Evolutionary conservation across 345 rosid species (phyloP).

Genomic region (Populus deltoides): DNA sequence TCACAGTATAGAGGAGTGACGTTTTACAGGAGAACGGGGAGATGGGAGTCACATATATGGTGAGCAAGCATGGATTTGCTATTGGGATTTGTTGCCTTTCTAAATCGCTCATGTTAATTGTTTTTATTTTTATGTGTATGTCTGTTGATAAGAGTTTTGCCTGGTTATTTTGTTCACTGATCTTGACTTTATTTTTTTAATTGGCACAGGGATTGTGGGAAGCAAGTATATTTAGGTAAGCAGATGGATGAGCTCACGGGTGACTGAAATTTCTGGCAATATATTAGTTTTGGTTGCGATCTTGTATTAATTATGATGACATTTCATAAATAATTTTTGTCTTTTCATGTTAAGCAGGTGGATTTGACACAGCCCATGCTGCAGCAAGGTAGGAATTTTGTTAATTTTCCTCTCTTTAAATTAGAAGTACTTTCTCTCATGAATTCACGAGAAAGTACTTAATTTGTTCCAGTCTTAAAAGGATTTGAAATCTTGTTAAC

Average conservation of each 20-base stretch:
- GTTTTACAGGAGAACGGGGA: constrained; percentile 32
- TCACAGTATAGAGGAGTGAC: constrained; percentile 34
- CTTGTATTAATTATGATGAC: background rate
- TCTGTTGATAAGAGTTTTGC: background rate
- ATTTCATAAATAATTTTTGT: background rate
- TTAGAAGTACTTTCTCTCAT: background rate
- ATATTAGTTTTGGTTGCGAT: background rate
- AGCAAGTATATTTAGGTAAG: constrained; percentile 34
- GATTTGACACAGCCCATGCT: constrained; percentile 29
- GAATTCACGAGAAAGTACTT: background rate
- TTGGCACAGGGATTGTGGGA: constrained; percentile 34
- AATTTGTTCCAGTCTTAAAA: background rate
- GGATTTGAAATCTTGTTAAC: background rate
- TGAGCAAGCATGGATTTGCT: background rate
- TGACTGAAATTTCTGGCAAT: no score
- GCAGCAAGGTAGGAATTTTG: constrained; percentile 26
- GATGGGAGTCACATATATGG: constrained; percentile 39
- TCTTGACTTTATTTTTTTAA: background rate
- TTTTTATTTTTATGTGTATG: background rate
- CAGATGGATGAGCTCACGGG: background rate
- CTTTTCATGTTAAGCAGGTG: constrained; percentile 14
- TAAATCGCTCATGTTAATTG: background rate
- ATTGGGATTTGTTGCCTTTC: background rate
- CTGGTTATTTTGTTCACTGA: background rate
- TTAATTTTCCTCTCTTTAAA: background rate